Evolutionary conservation across 495 filamentous ascomycete genomes (phyloP), one percentile per base, ranked within the genome.

Genomic region (Acidiella bohemica): DNA sequence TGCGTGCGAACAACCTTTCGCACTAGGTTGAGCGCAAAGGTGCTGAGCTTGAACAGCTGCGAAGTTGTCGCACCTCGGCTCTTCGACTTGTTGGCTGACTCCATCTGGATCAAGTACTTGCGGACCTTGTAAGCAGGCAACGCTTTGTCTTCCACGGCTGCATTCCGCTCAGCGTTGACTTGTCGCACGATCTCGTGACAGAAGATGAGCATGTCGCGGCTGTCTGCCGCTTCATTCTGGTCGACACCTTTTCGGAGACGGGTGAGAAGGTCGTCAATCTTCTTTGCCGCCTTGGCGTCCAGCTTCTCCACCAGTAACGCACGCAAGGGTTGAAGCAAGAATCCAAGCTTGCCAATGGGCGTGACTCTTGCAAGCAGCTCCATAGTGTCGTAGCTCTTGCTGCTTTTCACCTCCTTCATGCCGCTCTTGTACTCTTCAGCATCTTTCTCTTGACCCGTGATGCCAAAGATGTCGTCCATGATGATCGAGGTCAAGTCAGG

Each of bases 381-480:
- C 82, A 96, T 93, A 3, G 92, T 93, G 51, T 96, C 90, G 49
- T 80, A 92, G 54, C 86, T 94, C 64, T 94, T 96, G 67, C 81
- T 95, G 54, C 81, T 86, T 65, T 94, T 95, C 14, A 96, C 80
- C 63, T 99, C 90, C 60, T 84, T 92, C 82, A 93, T 94, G 53
- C 84, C 78, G 60, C 81, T 94, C 41, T 80, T 73, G 55, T 99
- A 99, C 30, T 86, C 90, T 49, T 88, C 86, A 0, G 88, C 86
- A 50, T 99, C 90, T 56, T 99, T 99, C 53, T 99, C 90, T 62
- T 90, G 78, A 11, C 90, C 90, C n/a, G 79, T 76, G n/a, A 73
- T 76, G 13, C 90, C 90, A 56, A 99, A 99, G 10, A 86, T 92
- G 55, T 96, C 92, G 50, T 99, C 90, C 83, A 96, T 92, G 36